phyloP scores from a whole-genome alignment of 1,284 basidiomycete species.

The Sporisorium scitamineum region DNA sequence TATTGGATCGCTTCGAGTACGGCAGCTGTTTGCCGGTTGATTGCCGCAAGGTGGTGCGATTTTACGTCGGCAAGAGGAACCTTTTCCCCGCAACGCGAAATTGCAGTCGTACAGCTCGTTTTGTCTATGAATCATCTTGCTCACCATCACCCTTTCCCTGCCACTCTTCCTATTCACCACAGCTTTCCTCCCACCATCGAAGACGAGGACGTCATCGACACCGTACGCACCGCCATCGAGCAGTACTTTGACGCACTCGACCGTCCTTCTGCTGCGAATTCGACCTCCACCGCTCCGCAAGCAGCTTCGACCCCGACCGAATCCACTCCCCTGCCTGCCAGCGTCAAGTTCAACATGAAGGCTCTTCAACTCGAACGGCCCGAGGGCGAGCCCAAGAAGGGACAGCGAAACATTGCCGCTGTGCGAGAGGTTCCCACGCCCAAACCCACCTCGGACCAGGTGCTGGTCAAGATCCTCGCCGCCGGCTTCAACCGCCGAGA shows the following conservation, averaged over 20 bases:
- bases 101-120: conserved; percentile 1
- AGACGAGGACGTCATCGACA: conserved; percentile 54
- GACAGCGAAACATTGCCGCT: conserved; percentile 46
- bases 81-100: background rate
- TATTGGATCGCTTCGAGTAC: background rate
- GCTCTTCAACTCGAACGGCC: conserved; percentile 59
- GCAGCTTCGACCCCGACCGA: background rate
- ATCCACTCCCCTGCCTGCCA: background rate
- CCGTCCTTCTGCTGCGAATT: background rate
- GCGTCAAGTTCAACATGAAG: conserved; percentile 43
- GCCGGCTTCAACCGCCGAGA: conserved; percentile 84
- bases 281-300: background rate
- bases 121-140: conserved; percentile 4
- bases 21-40: background rate
- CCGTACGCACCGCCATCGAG: conserved; percentile 44
- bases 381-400: conserved; percentile 44
- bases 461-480: conserved; percentile 71
- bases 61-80: background rate
- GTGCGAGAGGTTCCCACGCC: conserved; percentile 52
- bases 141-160: conserved; percentile 2
- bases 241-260: conserved; percentile 50
- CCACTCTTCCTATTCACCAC: background rate
- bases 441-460: conserved; percentile 34
- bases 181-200: conserved; percentile 56
- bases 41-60: conserved; percentile 1